Conservation (phyloP, 2,329 filamentous ascomycete genomes). For the Sporothrix globosa region DNA sequence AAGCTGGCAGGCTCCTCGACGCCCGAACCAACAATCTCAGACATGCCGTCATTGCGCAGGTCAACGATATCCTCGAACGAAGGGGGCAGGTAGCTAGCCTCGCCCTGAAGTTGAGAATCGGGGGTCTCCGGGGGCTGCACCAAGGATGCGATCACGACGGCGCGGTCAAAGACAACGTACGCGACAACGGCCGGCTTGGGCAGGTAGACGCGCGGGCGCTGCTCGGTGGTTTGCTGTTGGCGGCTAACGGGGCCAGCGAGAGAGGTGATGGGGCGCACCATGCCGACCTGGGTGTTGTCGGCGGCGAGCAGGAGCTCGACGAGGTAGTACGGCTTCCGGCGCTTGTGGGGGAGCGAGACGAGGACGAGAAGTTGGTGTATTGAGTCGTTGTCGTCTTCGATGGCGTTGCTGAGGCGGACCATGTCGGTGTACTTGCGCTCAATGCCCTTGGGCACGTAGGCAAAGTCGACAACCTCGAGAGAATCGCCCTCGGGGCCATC, state of each 20-base stretch:
- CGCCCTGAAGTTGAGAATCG: conserved; percentile 72
- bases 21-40: conserved; percentile 67
- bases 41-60: conserved; percentile 66
- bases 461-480: conserved; percentile 79
- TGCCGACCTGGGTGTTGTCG: conserved; percentile 58
- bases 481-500: conserved; percentile 58
- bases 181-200: conserved; percentile 79
- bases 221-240: conserved; percentile 45
- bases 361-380: conserved; percentile 65
- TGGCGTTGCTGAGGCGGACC: conserved; percentile 56
- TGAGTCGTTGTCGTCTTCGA: conserved; percentile 54
- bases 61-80: conserved; percentile 87
- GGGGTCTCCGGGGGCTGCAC: conserved; percentile 68
- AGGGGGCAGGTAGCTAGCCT: conserved; percentile 62
- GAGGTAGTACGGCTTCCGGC: conserved; percentile 68
- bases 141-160: conserved; percentile 76
- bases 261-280: conserved; percentile 68
- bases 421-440: conserved; percentile 55
- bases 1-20: conserved; percentile 62
- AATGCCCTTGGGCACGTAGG: conserved; percentile 62
- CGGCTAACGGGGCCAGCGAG: conserved; percentile 55
- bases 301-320: conserved; percentile 69
- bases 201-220: conserved; percentile 70
- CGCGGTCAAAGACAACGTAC: conserved; percentile 78
- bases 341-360: conserved; percentile 58